phyloP scores from a whole-genome alignment of 1,284 basidiomycete genomes.

The Anthracocystis panici-leucophaei region DNA sequence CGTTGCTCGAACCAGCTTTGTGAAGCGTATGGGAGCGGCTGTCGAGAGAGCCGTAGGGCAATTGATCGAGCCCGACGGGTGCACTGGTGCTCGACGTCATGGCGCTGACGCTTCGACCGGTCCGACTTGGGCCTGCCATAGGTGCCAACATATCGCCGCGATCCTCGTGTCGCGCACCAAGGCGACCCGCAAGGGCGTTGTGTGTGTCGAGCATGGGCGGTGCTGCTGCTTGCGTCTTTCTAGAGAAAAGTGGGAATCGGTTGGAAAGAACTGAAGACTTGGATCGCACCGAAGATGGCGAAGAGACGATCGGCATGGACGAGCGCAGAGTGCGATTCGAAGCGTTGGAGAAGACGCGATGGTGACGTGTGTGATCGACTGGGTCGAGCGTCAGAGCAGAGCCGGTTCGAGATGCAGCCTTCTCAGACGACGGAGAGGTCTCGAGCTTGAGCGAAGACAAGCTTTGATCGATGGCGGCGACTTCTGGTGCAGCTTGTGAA shows the following conservation, averaged over 20 bases:
- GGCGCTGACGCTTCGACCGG: constrained; percentile 27
- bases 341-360: constrained; percentile 42
- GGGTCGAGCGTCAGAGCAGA: constrained; percentile 26
- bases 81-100: constrained; percentile 46
- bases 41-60: constrained; percentile 21
- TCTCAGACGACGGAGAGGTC: constrained; percentile 16
- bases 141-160: constrained; percentile 41
- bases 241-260: constrained; percentile 38
- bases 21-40: constrained; percentile 13
- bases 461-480: constrained; percentile 19
- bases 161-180: constrained; percentile 54
- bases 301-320: constrained; percentile 35
- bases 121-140: constrained; percentile 28
- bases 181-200: constrained; percentile 56
- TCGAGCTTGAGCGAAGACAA: constrained; percentile 26
- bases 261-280: constrained; percentile 46
- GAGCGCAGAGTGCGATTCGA: constrained; percentile 51
- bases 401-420: constrained; percentile 11
- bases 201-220: constrained; percentile 62
- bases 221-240: constrained; percentile 44
- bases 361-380: constrained; percentile 25
- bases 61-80: constrained; percentile 39
- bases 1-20: constrained; percentile 29
- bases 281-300: constrained; percentile 55
- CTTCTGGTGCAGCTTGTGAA: constrained; percentile 13